Evolutionary conservation across 169 alveolate species (phyloP), one percentile per base, ranked within the genome.

Genomic region (Plasmodium billcollinsi): DNA sequence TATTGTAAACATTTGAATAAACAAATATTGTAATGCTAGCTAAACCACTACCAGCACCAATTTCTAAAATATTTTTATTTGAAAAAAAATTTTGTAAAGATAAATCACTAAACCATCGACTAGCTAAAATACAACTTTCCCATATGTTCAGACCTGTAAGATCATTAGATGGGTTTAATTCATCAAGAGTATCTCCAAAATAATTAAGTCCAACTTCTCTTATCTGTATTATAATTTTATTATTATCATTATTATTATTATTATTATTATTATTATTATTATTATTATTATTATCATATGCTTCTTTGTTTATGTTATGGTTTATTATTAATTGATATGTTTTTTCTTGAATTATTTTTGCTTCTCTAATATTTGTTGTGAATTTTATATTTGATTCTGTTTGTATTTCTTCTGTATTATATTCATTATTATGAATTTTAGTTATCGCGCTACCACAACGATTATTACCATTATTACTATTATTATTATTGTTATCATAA

Each of bases 31-130:
- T 71, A 18, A 94, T 72, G 15, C 92, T 93, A 1, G 86, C 88
- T 8, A 94, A 74, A 2, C 94, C 96, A 85, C 95, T 88, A 2
- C 96, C 96, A 21, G 94, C 86, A 6, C 96, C 96, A 50, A 94
- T 61, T 72, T 94, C 94, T 61, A 94, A 73, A 6, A 92, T 88
- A n/a, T 26, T 47, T 58, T 90, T 93, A 67, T 88, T 88, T 29
- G 24, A 39, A 72, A 93, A 93, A 0, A 33, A 29, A 54, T 88
- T 49, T 47, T 65, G 56, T 45, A 50, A 12, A 15, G 67, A 88
- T 52, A 94, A 70, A 26, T 75, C 91, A 29, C 74, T 24, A 20
- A 90, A 26, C 96, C 96, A 94, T 62, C 90, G 74, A 61, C 95
- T 63, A 2, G 91, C 78, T 33, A 89, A 69, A 7, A 94, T 20